Percentiles rank a stretch among this genome's conserved stretches.
phyloP scores from a whole-genome alignment of 176 grass and related monocot species.

The Carex cristatella region DNA sequence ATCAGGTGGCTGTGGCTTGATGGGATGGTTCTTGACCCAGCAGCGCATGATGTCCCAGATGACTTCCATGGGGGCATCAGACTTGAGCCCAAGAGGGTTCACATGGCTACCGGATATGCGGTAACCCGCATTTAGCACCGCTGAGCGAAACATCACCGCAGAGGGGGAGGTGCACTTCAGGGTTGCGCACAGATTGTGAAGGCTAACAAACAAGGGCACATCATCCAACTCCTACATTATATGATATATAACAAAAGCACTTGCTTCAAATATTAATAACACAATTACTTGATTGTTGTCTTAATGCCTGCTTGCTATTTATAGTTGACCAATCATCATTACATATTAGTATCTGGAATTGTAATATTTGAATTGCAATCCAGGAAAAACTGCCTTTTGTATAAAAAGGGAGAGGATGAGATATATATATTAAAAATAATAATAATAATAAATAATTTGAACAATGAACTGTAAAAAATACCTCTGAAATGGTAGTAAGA shows the following conservation, averaged over 20 bases:
- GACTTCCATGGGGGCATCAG: constrained; percentile 88
- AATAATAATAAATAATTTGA: background rate
- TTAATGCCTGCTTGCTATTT: background rate
- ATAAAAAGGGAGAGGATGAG: background rate
- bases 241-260: constrained; percentile 17
- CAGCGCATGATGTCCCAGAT: constrained; percentile 99
- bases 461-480: constrained; percentile 14
- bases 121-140: constrained; percentile 95
- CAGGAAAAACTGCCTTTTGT: background rate
- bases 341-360: background rate
- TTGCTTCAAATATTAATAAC: background rate
- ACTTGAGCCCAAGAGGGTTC: constrained; percentile 71
- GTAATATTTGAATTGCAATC: background rate
- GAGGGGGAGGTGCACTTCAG: constrained; percentile 85
- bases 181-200: constrained; percentile 82
- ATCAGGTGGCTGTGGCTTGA: constrained; percentile 64
- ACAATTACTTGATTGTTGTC: background rate
- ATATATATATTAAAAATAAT: constrained; percentile 4
- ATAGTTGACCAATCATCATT: background rate
- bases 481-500: constrained; percentile 75
- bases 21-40: constrained; percentile 97
- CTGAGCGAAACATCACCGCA: constrained; percentile 73
- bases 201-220: constrained; percentile 81
- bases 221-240: constrained; percentile 75
- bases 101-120: constrained; percentile 73